phyloP scores from a whole-genome alignment of 169 alveolate genomes.

The Eimeria tenella region DNA sequence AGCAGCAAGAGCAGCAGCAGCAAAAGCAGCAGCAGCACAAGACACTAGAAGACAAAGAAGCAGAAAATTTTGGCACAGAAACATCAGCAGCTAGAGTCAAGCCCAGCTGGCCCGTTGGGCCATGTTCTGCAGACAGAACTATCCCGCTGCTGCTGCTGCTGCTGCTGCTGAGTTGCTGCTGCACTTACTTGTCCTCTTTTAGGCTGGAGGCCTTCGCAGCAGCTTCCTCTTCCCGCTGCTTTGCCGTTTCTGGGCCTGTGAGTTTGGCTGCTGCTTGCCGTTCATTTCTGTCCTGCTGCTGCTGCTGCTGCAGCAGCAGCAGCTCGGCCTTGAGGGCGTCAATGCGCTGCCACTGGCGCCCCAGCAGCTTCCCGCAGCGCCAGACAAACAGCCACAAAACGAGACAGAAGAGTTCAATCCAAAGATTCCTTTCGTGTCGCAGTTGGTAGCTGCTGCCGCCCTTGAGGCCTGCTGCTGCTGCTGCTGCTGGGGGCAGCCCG shows the following conservation, averaged over 20 bases:
- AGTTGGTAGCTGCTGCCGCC: constrained; percentile 52
- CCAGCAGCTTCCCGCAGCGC: constrained; percentile 9
- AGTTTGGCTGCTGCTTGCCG: neutral
- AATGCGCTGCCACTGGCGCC: constrained; percentile 22
- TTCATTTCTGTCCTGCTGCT: neutral
- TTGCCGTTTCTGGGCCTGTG: neutral
- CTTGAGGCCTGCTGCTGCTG: neutral
- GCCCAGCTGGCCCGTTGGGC: neutral
- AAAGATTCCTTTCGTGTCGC: constrained; percentile 15
- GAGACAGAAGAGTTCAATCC: constrained; percentile 47
- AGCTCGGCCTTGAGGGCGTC: constrained; percentile 18
- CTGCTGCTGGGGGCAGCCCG: neutral
- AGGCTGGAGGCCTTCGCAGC: too few species aligned
- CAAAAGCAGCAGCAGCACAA: neutral
- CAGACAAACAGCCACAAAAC: constrained; percentile 46
- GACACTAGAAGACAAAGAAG: neutral
- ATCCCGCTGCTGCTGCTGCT: too few species aligned
- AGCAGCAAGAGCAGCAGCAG: neutral
- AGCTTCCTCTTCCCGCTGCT: neutral
- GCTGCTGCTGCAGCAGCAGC: neutral
- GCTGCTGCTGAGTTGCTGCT: too few species aligned
- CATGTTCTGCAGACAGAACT: too few species aligned
- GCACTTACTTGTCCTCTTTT: too few species aligned
- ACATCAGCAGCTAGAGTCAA: neutral
- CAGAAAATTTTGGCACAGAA: neutral